Evolutionary conservation across 805 yeast genomes (phyloP).

Genomic region (Candida dajiaensis): DNA sequence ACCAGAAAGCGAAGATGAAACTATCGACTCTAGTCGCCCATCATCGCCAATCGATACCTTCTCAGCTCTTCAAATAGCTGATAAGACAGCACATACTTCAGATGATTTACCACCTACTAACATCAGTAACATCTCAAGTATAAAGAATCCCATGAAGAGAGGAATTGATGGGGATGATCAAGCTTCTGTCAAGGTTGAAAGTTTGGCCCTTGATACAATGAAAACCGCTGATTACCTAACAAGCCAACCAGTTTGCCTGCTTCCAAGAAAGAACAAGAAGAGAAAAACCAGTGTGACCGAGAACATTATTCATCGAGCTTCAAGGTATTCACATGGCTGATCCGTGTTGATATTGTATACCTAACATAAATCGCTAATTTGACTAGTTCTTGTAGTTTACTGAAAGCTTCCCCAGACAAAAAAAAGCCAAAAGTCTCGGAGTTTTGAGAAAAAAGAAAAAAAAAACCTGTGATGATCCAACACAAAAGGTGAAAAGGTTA

Average conservation of each 20-base stretch:
- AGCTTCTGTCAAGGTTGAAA: not conserved
- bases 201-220: not conserved
- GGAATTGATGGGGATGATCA: not conserved
- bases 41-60: not conserved
- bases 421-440: not conserved
- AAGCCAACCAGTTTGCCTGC: slow-evolving; percentile 13
- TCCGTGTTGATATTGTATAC: not conserved
- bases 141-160: not conserved
- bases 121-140: slow-evolving; percentile 3
- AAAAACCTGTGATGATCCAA: no score
- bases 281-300: slow-evolving; percentile 10
- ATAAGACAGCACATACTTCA: not conserved
- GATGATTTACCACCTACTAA: not conserved
- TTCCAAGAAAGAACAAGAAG: slow-evolving; percentile 9
- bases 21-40: slow-evolving; percentile 2
- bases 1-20: slow-evolving; percentile 2
- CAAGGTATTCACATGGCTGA: not conserved
- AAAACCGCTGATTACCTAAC: slow-evolving; percentile 3
- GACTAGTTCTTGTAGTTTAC: no score
- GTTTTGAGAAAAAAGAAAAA: not conserved
- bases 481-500: no score
- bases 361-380: not conserved
- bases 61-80: not conserved
- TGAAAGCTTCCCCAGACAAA: not conserved
- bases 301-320: not conserved